Conservation (phyloP, 2,329 filamentous ascomycete species). For the Xylariaceae sp. region DNA sequence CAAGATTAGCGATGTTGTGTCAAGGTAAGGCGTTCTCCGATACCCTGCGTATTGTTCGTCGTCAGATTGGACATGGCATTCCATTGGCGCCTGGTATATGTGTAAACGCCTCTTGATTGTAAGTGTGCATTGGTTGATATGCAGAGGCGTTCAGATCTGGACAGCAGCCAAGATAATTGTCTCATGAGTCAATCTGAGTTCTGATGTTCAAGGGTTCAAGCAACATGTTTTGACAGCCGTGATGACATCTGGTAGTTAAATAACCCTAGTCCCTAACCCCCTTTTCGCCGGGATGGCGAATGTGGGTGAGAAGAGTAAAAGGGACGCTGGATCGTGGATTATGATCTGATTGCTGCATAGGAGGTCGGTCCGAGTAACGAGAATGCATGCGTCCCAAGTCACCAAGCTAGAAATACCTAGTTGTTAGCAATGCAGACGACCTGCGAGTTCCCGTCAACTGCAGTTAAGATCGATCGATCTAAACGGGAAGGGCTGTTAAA, state of each 20-base stretch:
- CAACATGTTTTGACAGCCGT: slow-evolving; percentile 17
- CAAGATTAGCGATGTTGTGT: slow-evolving; percentile 49
- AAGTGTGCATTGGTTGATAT: slow-evolving; percentile 5
- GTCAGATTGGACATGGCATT: background rate
- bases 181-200: slow-evolving; percentile 1
- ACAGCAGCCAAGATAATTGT: slow-evolving; percentile 7
- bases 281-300: slow-evolving; percentile 2
- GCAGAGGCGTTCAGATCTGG: background rate
- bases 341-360: slow-evolving; percentile 26
- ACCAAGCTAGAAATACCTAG: background rate
- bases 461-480: background rate
- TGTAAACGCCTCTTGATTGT: slow-evolving; percentile 1
- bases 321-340: slow-evolving; percentile 7
- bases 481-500: background rate
- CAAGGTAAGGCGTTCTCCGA: slow-evolving; percentile 25
- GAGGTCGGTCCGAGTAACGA: slow-evolving; percentile 21
- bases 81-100: background rate
- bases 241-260: slow-evolving; percentile 14
- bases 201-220: background rate
- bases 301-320: slow-evolving; percentile 16
- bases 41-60: slow-evolving; percentile 1
- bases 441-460: background rate
- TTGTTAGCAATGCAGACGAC: background rate
- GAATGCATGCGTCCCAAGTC: slow-evolving; percentile 19
- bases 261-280: slow-evolving; percentile 23